These are phyloP conservation scores for Scheffersomyces titani DNA, from an alignment of 1,139 yeast species.

Conservation along the genomic window DNA sequence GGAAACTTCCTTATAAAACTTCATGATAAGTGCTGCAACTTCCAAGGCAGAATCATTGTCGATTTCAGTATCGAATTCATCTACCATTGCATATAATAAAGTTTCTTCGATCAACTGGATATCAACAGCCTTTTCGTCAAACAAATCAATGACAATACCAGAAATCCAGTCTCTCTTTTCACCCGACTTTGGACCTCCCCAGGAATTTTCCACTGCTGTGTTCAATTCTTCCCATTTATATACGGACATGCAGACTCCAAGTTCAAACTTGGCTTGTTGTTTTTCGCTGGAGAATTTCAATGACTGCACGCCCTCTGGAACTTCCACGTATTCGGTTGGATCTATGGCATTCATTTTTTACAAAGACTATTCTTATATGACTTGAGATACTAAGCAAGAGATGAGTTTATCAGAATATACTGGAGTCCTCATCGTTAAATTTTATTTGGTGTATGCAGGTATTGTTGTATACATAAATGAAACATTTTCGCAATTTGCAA, in stretches of 20 bases:
- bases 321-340: conserved; percentile 49
- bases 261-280: conserved; percentile 82
- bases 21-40: conserved; percentile 67
- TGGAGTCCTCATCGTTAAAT: not conserved
- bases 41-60: conserved; percentile 87
- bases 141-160: conserved; percentile 46
- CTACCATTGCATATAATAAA: conserved; percentile 84
- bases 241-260: conserved; percentile 90
- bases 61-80: conserved; percentile 85
- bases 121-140: conserved; percentile 68
- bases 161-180: conserved; percentile 62
- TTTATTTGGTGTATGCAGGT: not conserved
- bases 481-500: not conserved
- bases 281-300: conserved; percentile 60
- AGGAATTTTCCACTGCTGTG: conserved; percentile 90
- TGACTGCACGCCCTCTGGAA: conserved; percentile 34
- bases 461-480: not conserved
- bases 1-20: conserved; percentile 65
- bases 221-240: conserved; percentile 86
- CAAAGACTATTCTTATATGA: not conserved
- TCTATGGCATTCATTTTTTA: conserved; percentile 34
- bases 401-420: not conserved
- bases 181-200: conserved; percentile 94
- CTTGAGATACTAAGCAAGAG: not conserved
- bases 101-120: conserved; percentile 82